phyloP scores from a whole-genome alignment of 345 rosid genomes.

The Combretum micranthum region DNA sequence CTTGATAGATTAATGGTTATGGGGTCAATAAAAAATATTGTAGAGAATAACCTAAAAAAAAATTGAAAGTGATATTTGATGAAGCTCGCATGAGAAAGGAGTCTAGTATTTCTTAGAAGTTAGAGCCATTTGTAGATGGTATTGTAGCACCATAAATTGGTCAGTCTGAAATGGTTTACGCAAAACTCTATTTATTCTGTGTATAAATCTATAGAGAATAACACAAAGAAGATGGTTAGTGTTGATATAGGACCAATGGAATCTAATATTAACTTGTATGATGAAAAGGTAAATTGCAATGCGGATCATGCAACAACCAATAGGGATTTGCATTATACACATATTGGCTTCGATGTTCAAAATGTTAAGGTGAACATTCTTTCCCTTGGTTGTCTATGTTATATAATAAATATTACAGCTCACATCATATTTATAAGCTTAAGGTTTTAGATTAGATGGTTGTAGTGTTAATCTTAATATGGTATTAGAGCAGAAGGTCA shows the following conservation, averaged over 20 bases:
- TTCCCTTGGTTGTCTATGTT: slow-evolving; percentile 3
- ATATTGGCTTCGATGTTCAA: slow-evolving; percentile 18
- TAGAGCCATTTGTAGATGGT: slow-evolving; percentile 24
- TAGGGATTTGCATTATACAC: slow-evolving; percentile 21
- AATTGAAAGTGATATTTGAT: slow-evolving; percentile 16
- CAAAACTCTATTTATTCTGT: slow-evolving; percentile 19
- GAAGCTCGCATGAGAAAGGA: slow-evolving; percentile 31
- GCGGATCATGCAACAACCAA: slow-evolving; percentile 12
- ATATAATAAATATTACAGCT: too few species aligned
- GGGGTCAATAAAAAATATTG: slow-evolving; percentile 42
- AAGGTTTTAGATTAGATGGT: too few species aligned
- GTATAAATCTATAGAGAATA: too few species aligned
- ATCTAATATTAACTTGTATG: slow-evolving; percentile 18
- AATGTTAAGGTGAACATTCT: slow-evolving; percentile 22
- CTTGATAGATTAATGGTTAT: slow-evolving; percentile 16
- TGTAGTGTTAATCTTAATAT: too few species aligned
- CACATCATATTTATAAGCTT: too few species aligned
- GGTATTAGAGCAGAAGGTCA: too few species aligned
- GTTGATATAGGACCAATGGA: slow-evolving; percentile 16
- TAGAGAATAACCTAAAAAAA: slow-evolving; percentile 28
- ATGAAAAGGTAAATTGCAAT: slow-evolving; percentile 10
- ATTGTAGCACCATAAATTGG: slow-evolving; percentile 15
- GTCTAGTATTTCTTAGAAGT: slow-evolving; percentile 10
- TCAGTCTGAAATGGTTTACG: slow-evolving; percentile 15
- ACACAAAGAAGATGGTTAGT: slow-evolving; percentile 17